Base-by-base conservation (phyloP, 1,284 basidiomycete genomes). In the Pseudozyma flocculosa region DNA sequence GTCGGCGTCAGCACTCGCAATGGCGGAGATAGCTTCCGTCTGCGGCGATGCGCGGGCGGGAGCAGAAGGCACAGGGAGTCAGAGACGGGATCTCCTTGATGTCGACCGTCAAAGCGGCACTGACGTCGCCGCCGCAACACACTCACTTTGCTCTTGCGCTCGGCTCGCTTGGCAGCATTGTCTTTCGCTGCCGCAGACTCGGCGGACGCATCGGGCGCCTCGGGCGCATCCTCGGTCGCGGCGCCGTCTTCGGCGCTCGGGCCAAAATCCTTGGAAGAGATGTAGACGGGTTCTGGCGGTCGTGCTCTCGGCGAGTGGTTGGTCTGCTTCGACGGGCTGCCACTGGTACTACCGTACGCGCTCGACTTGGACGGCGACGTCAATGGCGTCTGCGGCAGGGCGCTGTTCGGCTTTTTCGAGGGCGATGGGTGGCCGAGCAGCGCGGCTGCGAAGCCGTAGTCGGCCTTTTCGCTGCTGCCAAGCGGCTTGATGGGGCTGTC, bases 91-190 rank as follows among this genome's bases (percentile, higher is more conserved):
- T n/a, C n/a, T n/a, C n/a, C n/a, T n/a, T n/a, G n/a, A n/a, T n/a
- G n/a, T n/a, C n/a, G n/a, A n/a, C n/a, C n/a, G n/a, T n/a, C n/a
- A n/a, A n/a, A n/a, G n/a, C n/a, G n/a, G n/a, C n/a, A n/a, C n/a
- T n/a, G n/a, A n/a, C n/a, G n/a, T n/a, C n/a, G n/a, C n/a, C n/a
- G n/a, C n/a, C n/a, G n/a, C n/a, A n/a, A n/a, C n/a, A n/a, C 19
- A n/a, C 50, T 51, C 34, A 57, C 61, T 34, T 70, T 70, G 54
- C 56, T 59, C 45, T 68, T 68, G 18, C 59, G 59, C 19, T 57
- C 45, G 41, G 47, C 42, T 32, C 65, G 57, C 52, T 70, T 70
- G 42, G 49, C 49, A 36, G 51, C 41, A 11, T 45, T 23, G 22
- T 47, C 47, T 34, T 68, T 67, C n/a, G 45, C 36, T 18, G 56